Conservation (phyloP, 2,329 filamentous ascomycete genomes). For the Fusarium haematococcum region DNA sequence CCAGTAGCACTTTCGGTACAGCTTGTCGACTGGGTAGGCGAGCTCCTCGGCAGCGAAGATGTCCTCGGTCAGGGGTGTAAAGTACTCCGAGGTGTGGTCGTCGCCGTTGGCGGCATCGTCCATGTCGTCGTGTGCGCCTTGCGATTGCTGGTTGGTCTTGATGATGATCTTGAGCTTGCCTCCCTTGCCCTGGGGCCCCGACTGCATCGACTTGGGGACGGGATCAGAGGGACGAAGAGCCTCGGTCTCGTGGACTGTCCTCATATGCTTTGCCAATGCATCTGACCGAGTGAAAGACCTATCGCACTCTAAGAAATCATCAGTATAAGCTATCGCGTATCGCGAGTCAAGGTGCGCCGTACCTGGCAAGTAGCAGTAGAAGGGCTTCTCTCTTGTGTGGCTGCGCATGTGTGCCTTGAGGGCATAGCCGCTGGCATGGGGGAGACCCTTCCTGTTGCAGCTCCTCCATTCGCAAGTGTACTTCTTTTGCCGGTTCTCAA, state of each 20-base stretch:
- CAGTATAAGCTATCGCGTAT: background rate
- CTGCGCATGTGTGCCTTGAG: constrained; percentile 97
- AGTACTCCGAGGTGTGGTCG: constrained; percentile 68
- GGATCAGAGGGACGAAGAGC: constrained; percentile 84
- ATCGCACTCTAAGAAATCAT: constrained; percentile 81
- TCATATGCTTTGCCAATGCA: constrained; percentile 97
- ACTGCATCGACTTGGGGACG: constrained; percentile 76
- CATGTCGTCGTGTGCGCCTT: constrained; percentile 67
- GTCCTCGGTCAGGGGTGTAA: constrained; percentile 66
- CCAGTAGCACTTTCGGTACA: constrained; percentile 75
- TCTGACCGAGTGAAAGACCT: constrained; percentile 96
- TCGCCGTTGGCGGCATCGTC: constrained; percentile 68
- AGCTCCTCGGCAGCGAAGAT: constrained; percentile 77
- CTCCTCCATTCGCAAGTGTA: constrained; percentile 99
- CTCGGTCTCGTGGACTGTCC: constrained; percentile 97
- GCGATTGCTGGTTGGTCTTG: constrained; percentile 67
- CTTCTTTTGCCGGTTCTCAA: constrained; percentile 92
- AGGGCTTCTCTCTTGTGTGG: constrained; percentile 97
- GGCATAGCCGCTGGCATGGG: constrained; percentile 95
- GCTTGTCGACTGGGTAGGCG: constrained; percentile 66
- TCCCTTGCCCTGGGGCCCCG: constrained; percentile 56
- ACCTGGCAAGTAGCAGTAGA: constrained; percentile 96
- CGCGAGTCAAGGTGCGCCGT: constrained; percentile 44
- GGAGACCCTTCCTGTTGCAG: constrained; percentile 87
- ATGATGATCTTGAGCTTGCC: constrained; percentile 73